Conservation (phyloP, 129 eudicot genomes). For the sunflower (Helianthus annuus) region HanXRQr2.0-SUNRISE NC_035442.2:176461833-176462332, state of each 20-base stretch:
- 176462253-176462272: conserved; percentile 48
- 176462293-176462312: conserved; percentile 68
- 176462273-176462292: conserved; percentile 52
- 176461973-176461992: conserved; percentile 60
- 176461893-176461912: conserved; percentile 87
- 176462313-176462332: conserved; percentile 78
- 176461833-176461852: conserved; percentile 65
- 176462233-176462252: conserved; percentile 83
- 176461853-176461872: conserved; percentile 61
- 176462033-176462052: conserved; percentile 58
- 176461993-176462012: conserved; percentile 81
- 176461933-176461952: conserved; percentile 91
- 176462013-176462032: conserved; percentile 75
- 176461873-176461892: conserved; percentile 80
- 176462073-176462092: conserved; percentile 64
- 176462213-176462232: conserved; percentile 88
- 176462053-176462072: conserved; percentile 67
- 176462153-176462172: conserved; percentile 67
- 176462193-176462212: conserved; percentile 78
- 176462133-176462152: conserved; percentile 79
- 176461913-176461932: conserved; percentile 75
- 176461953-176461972: conserved; percentile 76
- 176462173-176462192: conserved; percentile 70
- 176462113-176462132: conserved; percentile 59
- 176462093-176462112: conserved; percentile 69